Conservation (phyloP, 2,329 filamentous ascomycete genomes). For the Hawksworthiomyces lignivorus region DNA sequence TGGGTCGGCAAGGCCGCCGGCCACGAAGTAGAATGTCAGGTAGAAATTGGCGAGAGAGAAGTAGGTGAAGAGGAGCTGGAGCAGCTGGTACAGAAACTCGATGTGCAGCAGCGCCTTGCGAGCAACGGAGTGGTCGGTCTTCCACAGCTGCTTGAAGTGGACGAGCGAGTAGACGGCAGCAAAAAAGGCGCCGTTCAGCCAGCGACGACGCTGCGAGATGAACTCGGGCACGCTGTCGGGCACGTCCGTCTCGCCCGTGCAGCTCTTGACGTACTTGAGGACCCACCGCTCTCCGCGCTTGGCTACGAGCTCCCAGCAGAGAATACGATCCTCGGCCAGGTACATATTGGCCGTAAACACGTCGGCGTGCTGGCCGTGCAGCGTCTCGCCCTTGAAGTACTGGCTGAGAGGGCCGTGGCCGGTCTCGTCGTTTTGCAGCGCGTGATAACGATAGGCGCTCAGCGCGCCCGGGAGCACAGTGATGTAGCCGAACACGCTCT, state of each 20-base stretch:
- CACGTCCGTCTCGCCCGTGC: slow-evolving; percentile 95
- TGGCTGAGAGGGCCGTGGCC: slow-evolving; percentile 88
- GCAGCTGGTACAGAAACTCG: slow-evolving; percentile 91
- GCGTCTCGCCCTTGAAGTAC: slow-evolving; percentile 94
- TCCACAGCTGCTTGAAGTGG: slow-evolving; percentile 89
- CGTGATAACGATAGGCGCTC: slow-evolving; percentile 93
- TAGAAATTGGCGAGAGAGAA: slow-evolving; percentile 99
- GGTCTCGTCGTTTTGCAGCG: slow-evolving; percentile 93
- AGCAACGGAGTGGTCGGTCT: slow-evolving; percentile 80
- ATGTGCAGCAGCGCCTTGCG: slow-evolving; percentile 89
- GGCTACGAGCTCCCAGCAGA: slow-evolving; percentile 95
- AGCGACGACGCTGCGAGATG: slow-evolving; percentile 89
- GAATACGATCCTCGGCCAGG: slow-evolving; percentile 93
- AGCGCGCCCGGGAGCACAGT: slow-evolving; percentile 94
- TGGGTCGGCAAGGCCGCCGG: slow-evolving; percentile 75
- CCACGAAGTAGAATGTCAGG: slow-evolving; percentile 96
- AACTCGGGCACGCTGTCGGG: slow-evolving; percentile 96
- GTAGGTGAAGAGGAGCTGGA: slow-evolving; percentile 90
- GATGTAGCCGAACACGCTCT: slow-evolving; percentile 97
- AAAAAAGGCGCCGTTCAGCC: slow-evolving; percentile 98
- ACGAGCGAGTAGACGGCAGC: slow-evolving; percentile 95
- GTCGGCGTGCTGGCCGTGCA: slow-evolving; percentile 85
- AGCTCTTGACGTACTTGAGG: slow-evolving; percentile 93
- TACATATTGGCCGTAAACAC: slow-evolving; percentile 99
- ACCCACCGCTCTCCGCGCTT: slow-evolving; percentile 95